Evolutionary conservation across 495 filamentous ascomycete genomes (phyloP), one percentile per base, ranked within the genome.

Genomic region (Xylaria castorea): DNA sequence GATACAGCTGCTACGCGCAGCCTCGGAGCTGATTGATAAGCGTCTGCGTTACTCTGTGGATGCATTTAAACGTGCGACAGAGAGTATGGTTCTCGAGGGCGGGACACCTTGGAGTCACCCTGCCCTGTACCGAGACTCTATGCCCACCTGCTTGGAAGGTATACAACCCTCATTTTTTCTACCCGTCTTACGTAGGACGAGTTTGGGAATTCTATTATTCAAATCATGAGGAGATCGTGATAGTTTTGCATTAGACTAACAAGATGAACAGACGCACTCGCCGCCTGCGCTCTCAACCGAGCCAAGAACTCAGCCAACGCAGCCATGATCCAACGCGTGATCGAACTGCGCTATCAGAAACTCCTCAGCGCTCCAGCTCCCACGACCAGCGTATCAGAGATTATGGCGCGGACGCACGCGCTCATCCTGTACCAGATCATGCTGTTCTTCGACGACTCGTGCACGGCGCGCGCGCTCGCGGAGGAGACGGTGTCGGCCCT

Each of bases 401-500:
- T 75, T 12, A 79, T 88, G 8, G 83, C 85, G 0, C 75, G 80
- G 2, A 65, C 82, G 0, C 86, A 88, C 63, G 82, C 83, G 2
- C 73, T 88, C 55, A 75, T 87, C 27, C 78, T 88, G 0, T 87
- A 83, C 72, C 86, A 87, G 58, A 87, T 89, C 70, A 87, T 89
- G 73, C 80, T 84, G 32, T 75, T 89, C 46, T 88, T 90, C 72
- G 86, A 66, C 72, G 83, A 82, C 30, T 84, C 87, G 71, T 76
- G 85, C 44, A 70, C 80, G n/a, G 78, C 80, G 30, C 80, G 81
- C 20, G 72, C 80, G 0, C 72, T 79, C 27, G 79, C 84, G 16
- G 83, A 86, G 30, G 51, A 75, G 38, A 78, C 82, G 14, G 81
- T 82, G 27, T 69, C 80, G 0, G 72, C 80, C 18, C 78, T 89